Evolutionary conservation across 1,284 basidiomycete species (phyloP), one percentile per base, ranked within the genome.

Genomic region (Ceratorhiza oryzae-sativae): DNA sequence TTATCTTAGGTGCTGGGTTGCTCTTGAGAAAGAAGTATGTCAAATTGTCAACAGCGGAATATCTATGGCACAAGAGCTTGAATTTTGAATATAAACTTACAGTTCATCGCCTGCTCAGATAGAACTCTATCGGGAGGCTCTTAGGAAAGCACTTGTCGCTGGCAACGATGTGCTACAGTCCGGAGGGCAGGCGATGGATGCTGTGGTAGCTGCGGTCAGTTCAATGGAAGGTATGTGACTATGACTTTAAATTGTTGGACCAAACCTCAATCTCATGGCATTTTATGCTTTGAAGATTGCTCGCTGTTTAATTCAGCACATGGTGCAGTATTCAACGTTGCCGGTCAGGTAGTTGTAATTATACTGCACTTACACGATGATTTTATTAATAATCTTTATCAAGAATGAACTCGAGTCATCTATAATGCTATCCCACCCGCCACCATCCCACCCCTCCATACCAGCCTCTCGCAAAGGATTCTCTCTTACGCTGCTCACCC

Each of bases 341-440:
- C 82, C 9, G 91, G 91, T 32, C 91, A 92, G 83, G 90, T 90
- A 72, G 72, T 77, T 58, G 9, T 23, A 27, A 72, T 77, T 58
- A 10, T 23, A 27, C 45, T 49, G 12, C 13, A 8, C 51, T 34
- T 18, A 58, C n/a, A 27, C 23, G 12, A 72, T 12, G 32, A 25
- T 39, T 36, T 32, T 1, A 34, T 30, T 55, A 55, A 55, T 55
- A 34, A 18, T 34, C 34, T 34, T 3, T 12, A n/a, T 39, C 51
- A 75, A 92, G 89, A 92, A 90, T 75, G 93, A 94, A 79, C 84
- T 93, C 13, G 92, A 94, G 78, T 82, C 88, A 1, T 93, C 91
- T 2, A 77, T 94, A 72, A 92, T 92, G 88, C 82, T 92, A 25
- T 92, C 91, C 59, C 87, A 86, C 71, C 89, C 91, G 0, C 91